Evolutionary conservation across 2,329 filamentous ascomycete genomes (phyloP), one percentile per base, ranked within the genome.

Genomic region (Didymella pinodella): DNA sequence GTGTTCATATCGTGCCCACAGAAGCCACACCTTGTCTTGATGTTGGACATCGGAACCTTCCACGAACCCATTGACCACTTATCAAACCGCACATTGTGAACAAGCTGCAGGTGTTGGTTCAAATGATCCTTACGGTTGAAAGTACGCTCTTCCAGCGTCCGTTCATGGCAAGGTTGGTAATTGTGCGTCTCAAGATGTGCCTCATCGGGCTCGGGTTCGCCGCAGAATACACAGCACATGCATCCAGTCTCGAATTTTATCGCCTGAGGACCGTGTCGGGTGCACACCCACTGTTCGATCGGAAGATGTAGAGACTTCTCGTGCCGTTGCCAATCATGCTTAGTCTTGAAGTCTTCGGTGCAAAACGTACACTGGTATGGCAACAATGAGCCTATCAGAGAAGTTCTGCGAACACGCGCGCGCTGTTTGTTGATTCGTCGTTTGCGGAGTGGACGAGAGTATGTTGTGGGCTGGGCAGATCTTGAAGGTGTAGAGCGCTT

Each of bases 51-150:
- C 14, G 68, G 63, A 7, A 67, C n/a, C 57, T 62, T 71, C 69
- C 70, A 73, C 12, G 54, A 49, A 20, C 59, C 55, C 69, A 73
- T 72, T 38, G 70, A 65, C 77, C 63, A 87, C 14, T 65, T 63
- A 0, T 59, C 54, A 20, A 65, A 70, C 18, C 61, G 63, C 3
- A 63, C 55, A 7, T 61, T 56, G 29, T 73, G 70, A 4, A 73
- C 68, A 4, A 72, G 49, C n/a, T 63, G 59, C 6, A 72, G 41
- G 32, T 73, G 71, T 41, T 73, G 71, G 3, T 64, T 63, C 0
- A 73, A 40, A 38, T 73, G 71, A n/a, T 72, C 71, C 57, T 72
- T 72, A 0, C 71, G 58, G 22, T 71, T 64, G 29, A 73, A 73
- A 2, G 65, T 73, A 2, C 71, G 69, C 38, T 67, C 68, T 5